Evolutionary conservation across 257 asterid species (phyloP), one percentile per base, ranked within the genome.

Genomic region (Datura wrightii): DNA sequence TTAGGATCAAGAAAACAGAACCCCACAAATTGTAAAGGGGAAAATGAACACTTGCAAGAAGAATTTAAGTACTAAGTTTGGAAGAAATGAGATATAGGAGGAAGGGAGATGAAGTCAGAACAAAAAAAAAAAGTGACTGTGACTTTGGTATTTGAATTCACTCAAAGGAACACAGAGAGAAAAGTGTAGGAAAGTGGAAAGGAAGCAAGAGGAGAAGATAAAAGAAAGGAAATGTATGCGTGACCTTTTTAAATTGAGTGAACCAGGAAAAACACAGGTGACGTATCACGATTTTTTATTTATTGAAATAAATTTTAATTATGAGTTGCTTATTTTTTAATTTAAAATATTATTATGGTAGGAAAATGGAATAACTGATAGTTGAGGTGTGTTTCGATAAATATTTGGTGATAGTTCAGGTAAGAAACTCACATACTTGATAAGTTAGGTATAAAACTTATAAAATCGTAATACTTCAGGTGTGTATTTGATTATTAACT

Each of bases 131-230:
- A 24, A 3, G 39, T 70, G 72, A 16, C 86, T 78, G 82, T 31
- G 83, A 76, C 7, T 13, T 76, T 76, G 62, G 7, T 31, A 31
- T 76, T 74, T 19, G 59, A 6, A 11, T 44, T 2, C 41, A 46
- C 19, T 65, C 44, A 59, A 59, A 79, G 18, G 76, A 81, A 41
- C 24, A 8, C 13, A 7, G 56, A 62, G 56, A 84, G 76, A 71
- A 72, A 62, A 83, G 37, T 66, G 86, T 81, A 88, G 91, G 92
- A 87, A 89, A 90, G 94, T 86, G 92, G 84, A 84, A 69, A 85
- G 88, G 89, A 91, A 92, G 91, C 8, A 85, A 86, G 87, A 86
- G 24, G 52, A 63, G 86, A 46, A 84, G 87, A 66, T 71, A 85
- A 88, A 83, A 84, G 72, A 89, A 89, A 19, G 62, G 46, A 86